phyloP scores from a whole-genome alignment of 1,139 yeast genomes.

The Hanseniaspora sp. region DNA sequence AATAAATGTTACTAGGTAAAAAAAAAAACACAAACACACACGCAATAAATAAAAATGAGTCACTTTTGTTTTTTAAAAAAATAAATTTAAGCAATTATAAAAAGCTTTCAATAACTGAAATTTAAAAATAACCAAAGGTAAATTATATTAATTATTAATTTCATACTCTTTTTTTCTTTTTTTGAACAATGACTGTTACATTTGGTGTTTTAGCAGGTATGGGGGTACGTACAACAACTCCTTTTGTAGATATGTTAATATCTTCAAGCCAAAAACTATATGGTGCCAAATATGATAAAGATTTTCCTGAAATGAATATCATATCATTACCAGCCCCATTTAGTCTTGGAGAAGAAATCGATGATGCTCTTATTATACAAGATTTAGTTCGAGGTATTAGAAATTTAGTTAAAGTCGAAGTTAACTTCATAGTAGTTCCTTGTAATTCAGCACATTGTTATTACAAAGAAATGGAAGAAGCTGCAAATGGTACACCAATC shows the following conservation, averaged over 20 bases:
- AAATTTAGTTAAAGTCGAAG: neutral
- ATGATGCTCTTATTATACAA: too few relatives aligned
- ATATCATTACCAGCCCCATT: neutral
- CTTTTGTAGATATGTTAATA: neutral
- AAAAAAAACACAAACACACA: too few relatives aligned
- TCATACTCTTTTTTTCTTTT: too few relatives aligned
- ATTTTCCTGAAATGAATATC: neutral
- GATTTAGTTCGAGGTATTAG: neutral
- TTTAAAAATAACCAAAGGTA: too few relatives aligned
- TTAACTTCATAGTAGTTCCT: neutral
- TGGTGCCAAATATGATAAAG: neutral
- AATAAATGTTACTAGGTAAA: too few relatives aligned
- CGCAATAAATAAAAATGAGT: too few relatives aligned
- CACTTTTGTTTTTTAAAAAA: too few relatives aligned
- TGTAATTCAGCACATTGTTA: neutral
- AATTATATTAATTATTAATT: too few relatives aligned
- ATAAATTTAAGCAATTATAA: too few relatives aligned
- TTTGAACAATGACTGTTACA: neutral
- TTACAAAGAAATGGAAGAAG: neutral
- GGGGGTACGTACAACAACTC: neutral
- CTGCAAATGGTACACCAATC: neutral
- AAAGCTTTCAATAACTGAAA: too few relatives aligned
- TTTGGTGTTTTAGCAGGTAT: neutral
- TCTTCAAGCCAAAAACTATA: neutral
- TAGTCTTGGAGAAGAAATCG: too few relatives aligned